A percentile compares a stretch with the other conserved stretches of the same genome.
Evolutionary conservation across 805 yeast species (phyloP).

Genomic region (Saturnispora serradocipensis): DNA sequence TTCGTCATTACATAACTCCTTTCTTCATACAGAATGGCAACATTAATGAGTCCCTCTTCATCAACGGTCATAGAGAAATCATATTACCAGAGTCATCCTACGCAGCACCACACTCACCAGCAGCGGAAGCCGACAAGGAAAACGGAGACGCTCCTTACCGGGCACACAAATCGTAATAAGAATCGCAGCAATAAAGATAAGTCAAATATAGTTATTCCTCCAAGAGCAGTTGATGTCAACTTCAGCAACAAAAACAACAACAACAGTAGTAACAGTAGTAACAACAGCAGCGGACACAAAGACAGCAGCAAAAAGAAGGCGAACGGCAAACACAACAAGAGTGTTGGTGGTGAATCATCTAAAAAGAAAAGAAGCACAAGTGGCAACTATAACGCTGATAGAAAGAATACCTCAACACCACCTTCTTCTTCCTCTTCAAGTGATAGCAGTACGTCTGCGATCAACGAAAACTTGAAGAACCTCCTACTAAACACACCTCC

Average conservation of each 20-base stretch:
- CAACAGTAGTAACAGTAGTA: conserved; percentile 10
- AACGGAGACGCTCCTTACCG: background rate
- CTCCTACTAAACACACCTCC: background rate
- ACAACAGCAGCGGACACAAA: background rate
- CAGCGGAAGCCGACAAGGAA: background rate
- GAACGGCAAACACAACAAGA: conserved; percentile 6
- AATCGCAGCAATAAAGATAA: conserved; percentile 15
- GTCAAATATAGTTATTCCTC: conserved; percentile 20
- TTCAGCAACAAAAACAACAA: conserved; percentile 10
- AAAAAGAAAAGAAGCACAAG: background rate
- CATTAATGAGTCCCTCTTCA: conserved; percentile 2
- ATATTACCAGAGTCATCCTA: background rate
- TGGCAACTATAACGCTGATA: background rate
- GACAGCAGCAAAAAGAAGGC: background rate
- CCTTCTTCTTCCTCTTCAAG: background rate
- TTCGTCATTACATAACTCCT: background rate
- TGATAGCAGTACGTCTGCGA: background rate
- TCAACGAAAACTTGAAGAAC: background rate
- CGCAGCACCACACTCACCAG: background rate
- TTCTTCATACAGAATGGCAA: conserved; percentile 1
- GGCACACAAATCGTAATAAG: conserved; percentile 27
- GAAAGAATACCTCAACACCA: background rate
- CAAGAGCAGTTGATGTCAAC: conserved; percentile 22
- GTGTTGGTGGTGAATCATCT: conserved; percentile 9
- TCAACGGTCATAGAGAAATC: background rate